Conservation (phyloP, 306 rosid species). For the Cucurbita moschata region DNA sequence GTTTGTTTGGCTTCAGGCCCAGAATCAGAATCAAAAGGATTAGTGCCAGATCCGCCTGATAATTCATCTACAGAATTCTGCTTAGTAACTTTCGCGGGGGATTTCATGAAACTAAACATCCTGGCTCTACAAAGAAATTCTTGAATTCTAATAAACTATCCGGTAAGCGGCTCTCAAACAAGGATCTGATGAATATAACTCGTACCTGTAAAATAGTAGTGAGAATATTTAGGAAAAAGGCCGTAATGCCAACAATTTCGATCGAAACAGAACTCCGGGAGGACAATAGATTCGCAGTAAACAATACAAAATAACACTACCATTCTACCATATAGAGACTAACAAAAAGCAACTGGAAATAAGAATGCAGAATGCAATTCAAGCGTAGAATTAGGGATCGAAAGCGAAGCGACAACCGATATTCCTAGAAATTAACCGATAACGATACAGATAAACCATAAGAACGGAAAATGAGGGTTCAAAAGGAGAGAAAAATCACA, state of each 20-base stretch:
- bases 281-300: background rate
- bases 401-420: background rate
- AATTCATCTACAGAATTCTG: constrained; percentile 28
- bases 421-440: background rate
- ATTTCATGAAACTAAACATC: constrained; percentile 44
- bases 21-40: constrained; percentile 19
- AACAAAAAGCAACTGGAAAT: background rate
- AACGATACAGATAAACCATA: background rate
- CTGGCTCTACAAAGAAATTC: constrained; percentile 1
- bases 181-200: background rate
- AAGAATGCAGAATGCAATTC: background rate
- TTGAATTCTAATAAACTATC: background rate
- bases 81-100: constrained; percentile 28
- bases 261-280: background rate
- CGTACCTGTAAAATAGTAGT: background rate
- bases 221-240: background rate
- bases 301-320: background rate
- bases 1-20: constrained; percentile 19
- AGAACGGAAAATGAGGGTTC: background rate
- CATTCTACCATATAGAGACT: too few species aligned
- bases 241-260: background rate
- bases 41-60: constrained; percentile 9
- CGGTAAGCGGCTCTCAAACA: background rate
- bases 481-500: background rate
- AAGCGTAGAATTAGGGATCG: background rate